Base-by-base conservation (phyloP, 2,329 filamentous ascomycete genomes). In the Cladosporium sp. region DNA sequence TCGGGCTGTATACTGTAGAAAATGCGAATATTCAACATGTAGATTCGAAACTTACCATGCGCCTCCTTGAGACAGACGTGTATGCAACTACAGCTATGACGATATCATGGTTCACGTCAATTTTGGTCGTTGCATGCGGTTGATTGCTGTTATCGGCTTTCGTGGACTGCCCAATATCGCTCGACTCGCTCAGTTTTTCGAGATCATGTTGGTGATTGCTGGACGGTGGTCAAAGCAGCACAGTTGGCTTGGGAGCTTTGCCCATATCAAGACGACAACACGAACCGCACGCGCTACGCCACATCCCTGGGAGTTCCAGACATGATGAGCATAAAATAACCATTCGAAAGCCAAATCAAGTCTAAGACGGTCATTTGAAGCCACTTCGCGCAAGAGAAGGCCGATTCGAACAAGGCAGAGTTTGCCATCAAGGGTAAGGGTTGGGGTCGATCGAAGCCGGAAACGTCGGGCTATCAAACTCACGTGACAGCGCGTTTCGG, bases 1-100 rank as follows among this genome's bases (percentile, higher is more conserved):
- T 3, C 10, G n/a, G 40, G 46, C 64, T 14, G 33, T 56, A 40
- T 35, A 60, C 14, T 61, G 37, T 62, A 61, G 33, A 23, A 57
- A 28, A 53, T 62, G 60, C 49, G 59, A 52, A 62, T 58, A 58
- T 53, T 62, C 52, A 63, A 61, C 53, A 58, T 59, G 26, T 29
- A 31, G 14, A 33, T 46, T 21, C n/a, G 40, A 46, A 21, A 21
- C 40, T 11, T 12, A n/a, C n/a, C 21, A 23, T n/a, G 40, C n/a
- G 40, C 7, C 2, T 46, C 14, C 40, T 12, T 1, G 10, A 12
- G 8, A 3, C 3, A 21, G 2, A 4, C 0, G 2, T 21, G 8
- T 11, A 8, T 46, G 12, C 40, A 10, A 11, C 10, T 21, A 23
- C 40, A 18, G 40, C n/a, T 21, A 12, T 21, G 40, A 7, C n/a